phyloP scores from a whole-genome alignment of 2,329 filamentous ascomycete genomes.

The Reticulascus tulasneorum region DNA sequence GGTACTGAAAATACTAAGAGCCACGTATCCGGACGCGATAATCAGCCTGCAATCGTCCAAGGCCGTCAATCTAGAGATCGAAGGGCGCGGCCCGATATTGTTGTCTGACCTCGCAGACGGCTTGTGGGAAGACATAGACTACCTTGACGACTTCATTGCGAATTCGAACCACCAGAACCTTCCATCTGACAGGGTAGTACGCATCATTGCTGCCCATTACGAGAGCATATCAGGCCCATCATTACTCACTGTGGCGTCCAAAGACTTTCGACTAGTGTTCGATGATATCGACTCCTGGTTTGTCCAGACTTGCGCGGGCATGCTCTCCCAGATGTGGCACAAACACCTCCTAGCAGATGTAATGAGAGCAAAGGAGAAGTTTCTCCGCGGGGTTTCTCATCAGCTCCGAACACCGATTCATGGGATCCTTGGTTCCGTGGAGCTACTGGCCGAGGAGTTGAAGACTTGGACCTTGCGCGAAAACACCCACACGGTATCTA shows the following conservation, averaged over 20 bases:
- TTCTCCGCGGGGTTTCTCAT: constrained; percentile 41
- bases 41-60: constrained; percentile 23
- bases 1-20: constrained; percentile 24
- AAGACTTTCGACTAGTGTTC: constrained; percentile 37
- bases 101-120: constrained; percentile 28
- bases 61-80: constrained; percentile 20
- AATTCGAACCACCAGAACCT: constrained; percentile 27
- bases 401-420: constrained; percentile 45
- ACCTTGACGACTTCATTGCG: constrained; percentile 33
- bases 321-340: constrained; percentile 34
- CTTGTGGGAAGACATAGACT: constrained; percentile 38
- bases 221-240: constrained; percentile 25
- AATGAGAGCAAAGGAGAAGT: constrained; percentile 37
- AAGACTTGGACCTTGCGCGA: constrained; percentile 20
- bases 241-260: constrained; percentile 33
- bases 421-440: constrained; percentile 33
- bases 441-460: constrained; percentile 38
- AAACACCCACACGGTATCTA: no score
- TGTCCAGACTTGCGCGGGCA: constrained; percentile 32
- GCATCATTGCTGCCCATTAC: constrained; percentile 31
- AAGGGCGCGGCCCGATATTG: constrained; percentile 21
- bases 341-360: constrained; percentile 33
- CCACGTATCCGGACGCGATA: constrained; percentile 28
- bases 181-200: constrained; percentile 25
- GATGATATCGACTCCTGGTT: constrained; percentile 45